Evolutionary conservation across 257 asterid species (phyloP).

Genomic region (Solanum lycopersicoides): DNA sequence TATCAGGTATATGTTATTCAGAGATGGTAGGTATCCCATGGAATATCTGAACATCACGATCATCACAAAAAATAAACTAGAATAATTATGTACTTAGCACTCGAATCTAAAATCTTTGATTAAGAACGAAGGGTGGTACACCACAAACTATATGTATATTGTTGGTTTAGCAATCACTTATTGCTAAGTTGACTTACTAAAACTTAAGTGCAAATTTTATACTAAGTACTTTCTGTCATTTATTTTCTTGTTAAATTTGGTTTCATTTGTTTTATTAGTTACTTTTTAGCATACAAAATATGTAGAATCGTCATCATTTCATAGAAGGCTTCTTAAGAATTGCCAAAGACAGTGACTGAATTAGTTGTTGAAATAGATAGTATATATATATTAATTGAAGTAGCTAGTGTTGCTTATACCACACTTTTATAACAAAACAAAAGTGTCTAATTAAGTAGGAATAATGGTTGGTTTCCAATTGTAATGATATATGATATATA

Average conservation of each 20-base stretch:
- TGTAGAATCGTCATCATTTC: background rate
- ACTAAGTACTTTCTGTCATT: background rate
- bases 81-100: accelerated
- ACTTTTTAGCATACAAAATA: background rate
- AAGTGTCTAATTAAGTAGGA: background rate
- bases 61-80: too few relatives aligned
- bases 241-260: background rate
- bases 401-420: background rate
- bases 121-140: background rate
- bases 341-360: background rate
- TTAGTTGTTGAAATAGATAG: background rate
- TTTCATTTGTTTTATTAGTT: background rate
- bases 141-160: background rate
- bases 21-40: accelerated
- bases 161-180: background rate
- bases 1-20: too few relatives aligned
- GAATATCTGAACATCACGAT: too few relatives aligned
- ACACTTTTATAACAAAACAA: background rate
- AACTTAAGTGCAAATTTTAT: background rate
- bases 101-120: background rate
- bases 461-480: background rate
- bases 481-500: background rate
- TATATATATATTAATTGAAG: background rate
- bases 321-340: background rate
- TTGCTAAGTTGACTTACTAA: background rate